Base-by-base conservation (phyloP, 192 early-diverging fungal genomes). In the Coemansia sp. region DNA sequence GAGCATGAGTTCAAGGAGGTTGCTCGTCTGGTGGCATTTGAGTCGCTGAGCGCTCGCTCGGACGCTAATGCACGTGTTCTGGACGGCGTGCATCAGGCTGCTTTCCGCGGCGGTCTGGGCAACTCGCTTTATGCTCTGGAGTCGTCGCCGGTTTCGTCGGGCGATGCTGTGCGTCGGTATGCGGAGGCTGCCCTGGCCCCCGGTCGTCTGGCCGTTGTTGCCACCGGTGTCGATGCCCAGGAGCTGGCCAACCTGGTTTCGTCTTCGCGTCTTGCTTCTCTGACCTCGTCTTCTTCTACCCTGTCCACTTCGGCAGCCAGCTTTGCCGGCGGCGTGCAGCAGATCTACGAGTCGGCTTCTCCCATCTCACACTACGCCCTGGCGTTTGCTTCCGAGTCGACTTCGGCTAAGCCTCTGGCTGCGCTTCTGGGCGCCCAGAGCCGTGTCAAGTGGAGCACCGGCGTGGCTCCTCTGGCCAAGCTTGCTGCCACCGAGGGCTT, bases 81-180 rank as follows among this genome's bases (percentile, higher is more conserved):
- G 32, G 93, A 96, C 63, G 86, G 87, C 32, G 84, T 93, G 64
- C 95, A 99, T 83, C 86, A 86, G 69, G 89, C 89, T 34, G 97
- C 95, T 33, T 99, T 96, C 89, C 92, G 94, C 72, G 76, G 74
- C 67, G 97, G 97, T 14, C 89, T 99, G 68, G 97, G 97, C 56
- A 96, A 96, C 92, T 89, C 94, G 49, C 84, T 99, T 48, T 96
- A 90, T 80, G 93, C 92, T 33, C 76, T 85, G 60, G 68, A 86
- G n/a, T 85, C 83, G 61, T 72, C 88, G 63, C 83, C 89, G 17
- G 74, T 87, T 55, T 63, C 83, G 20, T 89, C 82, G 48, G 85
- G 86, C 48, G 85, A 88, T 48, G 82, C 88, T 33, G 83, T 99
- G 69, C 86, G 85, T 68, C 82, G 83, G 56, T 96, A 89, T 80